Evolutionary conservation across 768 basidiomycete species (phyloP), one percentile per base, ranked within the genome.

Genomic region (Suillus clintonianus): DNA sequence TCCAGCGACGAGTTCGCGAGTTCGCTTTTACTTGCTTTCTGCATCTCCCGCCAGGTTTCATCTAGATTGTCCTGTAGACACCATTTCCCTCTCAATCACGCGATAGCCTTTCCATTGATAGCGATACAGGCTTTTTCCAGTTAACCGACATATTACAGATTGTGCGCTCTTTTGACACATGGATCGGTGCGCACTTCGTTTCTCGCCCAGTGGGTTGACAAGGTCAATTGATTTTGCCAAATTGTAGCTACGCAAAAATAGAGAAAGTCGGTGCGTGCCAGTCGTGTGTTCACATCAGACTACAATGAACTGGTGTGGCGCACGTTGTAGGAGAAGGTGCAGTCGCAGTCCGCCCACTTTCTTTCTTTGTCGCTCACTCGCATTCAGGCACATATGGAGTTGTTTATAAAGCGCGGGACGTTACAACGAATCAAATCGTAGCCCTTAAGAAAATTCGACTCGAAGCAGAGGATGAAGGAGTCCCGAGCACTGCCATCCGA

Each of bases 401-500:
- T 59, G 97, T 99, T 24, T 99, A 99, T 85, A 97, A 98, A 78
- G 97, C 97, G 45, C 86, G 88, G 68, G 96, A 99, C 74, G 78
- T 87, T 66, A 83, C 78, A 53, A 90, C 85, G 10, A 91, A 91
- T 74, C 79, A 87, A 69, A 88, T 98, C 68, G 97, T 99, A 58
- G 97, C 97, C 27, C 82, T 99, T 68, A 99, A 99, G 88, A 99
- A 99, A 85, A 99, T 99, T 74, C 82, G 97, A 45, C 87, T 99
- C 32, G 97, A 99, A 75, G 95, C 95, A 19, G 97, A 99, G 77
- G 97, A 99, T 73, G 97, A 99, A 77, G 97, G 97, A 54, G 97
- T 99, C 24, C 97, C 97, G 10, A 94, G 91, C 67, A 99, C 97
- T 5, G 96, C 97, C 61, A 99, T 99, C 72, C 87, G 97, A 59